Evolutionary conservation across 140 eudicot genomes (phyloP).

Genomic region (Cichorium intybus): DNA sequence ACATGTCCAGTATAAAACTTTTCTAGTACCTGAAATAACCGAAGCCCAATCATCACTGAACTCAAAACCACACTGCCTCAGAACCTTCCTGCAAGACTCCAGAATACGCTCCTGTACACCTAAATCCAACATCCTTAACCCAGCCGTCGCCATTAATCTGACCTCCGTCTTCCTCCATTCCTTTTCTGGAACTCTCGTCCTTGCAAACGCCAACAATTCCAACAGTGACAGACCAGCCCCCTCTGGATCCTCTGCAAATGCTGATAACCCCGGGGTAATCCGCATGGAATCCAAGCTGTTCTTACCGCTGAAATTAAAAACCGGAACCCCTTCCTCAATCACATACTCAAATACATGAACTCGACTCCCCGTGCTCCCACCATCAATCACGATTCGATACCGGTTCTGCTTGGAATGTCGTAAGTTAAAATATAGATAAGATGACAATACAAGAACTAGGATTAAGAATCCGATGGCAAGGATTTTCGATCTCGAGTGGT

Average conservation of each 20-base stretch:
- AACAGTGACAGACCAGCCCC: constrained; percentile 56
- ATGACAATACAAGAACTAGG: constrained; percentile 16
- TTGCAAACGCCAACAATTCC: constrained; percentile 81
- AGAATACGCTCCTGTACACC: constrained; percentile 57
- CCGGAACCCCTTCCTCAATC: constrained; percentile 34
- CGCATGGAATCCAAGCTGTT: constrained; percentile 60
- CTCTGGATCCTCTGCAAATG: constrained; percentile 53
- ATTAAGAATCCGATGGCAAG: constrained; percentile 26
- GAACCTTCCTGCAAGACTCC: constrained; percentile 60
- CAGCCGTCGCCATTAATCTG: constrained; percentile 87
- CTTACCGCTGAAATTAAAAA: constrained; percentile 48
- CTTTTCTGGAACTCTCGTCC: constrained; percentile 55
- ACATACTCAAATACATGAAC: constrained; percentile 70
- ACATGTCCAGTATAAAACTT: not conserved
- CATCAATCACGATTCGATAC: constrained; percentile 68
- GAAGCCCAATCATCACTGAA: constrained; percentile 81
- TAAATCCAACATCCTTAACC: constrained; percentile 68
- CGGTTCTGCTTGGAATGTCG: not conserved
- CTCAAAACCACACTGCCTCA: constrained; percentile 61
- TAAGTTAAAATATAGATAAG: constrained; percentile 23
- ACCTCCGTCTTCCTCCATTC: constrained; percentile 62
- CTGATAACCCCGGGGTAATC: constrained; percentile 80
- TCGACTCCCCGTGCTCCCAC: constrained; percentile 90
- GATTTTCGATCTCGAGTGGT: constrained; percentile 23
- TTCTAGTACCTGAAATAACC: constrained; percentile 68